A percentile compares a stretch with the other conserved stretches of the same genome.
phyloP scores from a whole-genome alignment of 441 rosid species.

The Mallotus japonicus region DNA sequence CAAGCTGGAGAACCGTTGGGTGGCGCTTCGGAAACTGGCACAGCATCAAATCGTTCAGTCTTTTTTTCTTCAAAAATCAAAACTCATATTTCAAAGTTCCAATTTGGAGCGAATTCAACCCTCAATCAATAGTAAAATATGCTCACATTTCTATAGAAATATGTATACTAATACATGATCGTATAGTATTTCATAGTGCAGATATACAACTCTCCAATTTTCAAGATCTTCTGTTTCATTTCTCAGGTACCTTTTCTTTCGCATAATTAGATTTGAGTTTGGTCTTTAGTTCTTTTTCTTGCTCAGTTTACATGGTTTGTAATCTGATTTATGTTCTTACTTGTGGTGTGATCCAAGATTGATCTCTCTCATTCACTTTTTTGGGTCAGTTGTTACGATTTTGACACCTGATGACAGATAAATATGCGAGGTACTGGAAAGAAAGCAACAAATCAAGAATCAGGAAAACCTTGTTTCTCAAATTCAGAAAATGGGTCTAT shows the following conservation, averaged over 20 bases:
- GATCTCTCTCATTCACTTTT: neutral
- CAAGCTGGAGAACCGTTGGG: conserved; percentile 13
- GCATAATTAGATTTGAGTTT: neutral
- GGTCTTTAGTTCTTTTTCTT: neutral
- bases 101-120: conserved; percentile 16
- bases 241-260: conserved; percentile 21
- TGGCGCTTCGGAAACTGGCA: conserved; percentile 16
- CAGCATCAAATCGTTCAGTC: neutral
- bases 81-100: neutral
- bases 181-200: conserved; percentile 1
- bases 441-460: conserved; percentile 33
- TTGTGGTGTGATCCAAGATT: conserved; percentile 5
- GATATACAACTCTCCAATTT: neutral
- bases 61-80: neutral
- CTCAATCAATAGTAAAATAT: neutral
- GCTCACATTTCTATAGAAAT: neutral
- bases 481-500: conserved; percentile 50
- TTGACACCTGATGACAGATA: conserved; percentile 15
- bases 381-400: neutral
- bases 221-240: conserved; percentile 10
- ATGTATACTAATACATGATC: neutral
- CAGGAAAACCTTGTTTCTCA: conserved; percentile 37
- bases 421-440: conserved; percentile 39
- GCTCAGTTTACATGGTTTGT: neutral
- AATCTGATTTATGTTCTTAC: neutral